Conservation (phyloP, 1,139 yeast species). For the Kodamaea sp. region DNA sequence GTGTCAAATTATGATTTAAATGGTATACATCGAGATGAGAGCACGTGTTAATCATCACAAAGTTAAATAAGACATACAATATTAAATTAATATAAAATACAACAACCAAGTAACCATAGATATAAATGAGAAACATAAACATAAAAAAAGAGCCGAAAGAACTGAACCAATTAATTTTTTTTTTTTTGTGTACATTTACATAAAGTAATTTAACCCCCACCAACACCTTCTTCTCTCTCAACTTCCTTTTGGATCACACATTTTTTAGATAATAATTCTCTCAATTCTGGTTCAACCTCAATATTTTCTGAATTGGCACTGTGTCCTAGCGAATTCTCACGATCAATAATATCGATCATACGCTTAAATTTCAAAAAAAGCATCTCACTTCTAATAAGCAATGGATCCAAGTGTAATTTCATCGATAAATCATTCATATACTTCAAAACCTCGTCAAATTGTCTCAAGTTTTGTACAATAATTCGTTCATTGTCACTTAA, state of each 20-base stretch:
- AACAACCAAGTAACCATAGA: no score
- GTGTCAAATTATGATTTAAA: no score
- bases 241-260: conserved; percentile 65
- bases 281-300: conserved; percentile 46
- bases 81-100: no score
- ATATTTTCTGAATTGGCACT: conserved; percentile 12
- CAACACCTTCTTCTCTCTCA: conserved; percentile 46
- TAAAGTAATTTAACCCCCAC: conserved; percentile 32
- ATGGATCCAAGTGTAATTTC: conserved; percentile 67
- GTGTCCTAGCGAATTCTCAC: conserved; percentile 39
- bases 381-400: conserved; percentile 76
- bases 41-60: no score
- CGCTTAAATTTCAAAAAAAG: conserved; percentile 75
- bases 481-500: conserved; percentile 82
- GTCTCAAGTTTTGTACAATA: conserved; percentile 65
- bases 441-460: conserved; percentile 88
- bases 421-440: conserved; percentile 88
- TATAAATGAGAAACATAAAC: background rate
- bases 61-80: no score
- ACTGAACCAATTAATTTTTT: background rate
- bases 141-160: background rate
- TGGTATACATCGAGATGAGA: no score
- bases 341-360: conserved; percentile 72
- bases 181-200: background rate
- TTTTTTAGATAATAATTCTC: conserved; percentile 56